Conservation (phyloP, 345 rosid species). For the Eucalyptus dawsonii region DNA sequence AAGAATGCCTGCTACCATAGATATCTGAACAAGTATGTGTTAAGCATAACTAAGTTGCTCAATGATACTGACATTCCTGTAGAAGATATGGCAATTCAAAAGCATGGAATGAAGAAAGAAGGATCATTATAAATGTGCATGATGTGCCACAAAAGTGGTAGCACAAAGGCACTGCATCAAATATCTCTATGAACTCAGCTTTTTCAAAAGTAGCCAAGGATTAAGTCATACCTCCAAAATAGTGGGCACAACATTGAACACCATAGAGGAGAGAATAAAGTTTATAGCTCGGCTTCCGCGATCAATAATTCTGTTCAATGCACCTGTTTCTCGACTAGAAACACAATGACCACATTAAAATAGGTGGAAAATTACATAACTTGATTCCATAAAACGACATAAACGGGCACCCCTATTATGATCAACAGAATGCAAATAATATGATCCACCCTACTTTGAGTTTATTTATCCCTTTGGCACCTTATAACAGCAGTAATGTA, state of each 20-base stretch:
- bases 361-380: neutral
- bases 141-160: neutral
- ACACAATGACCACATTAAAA: slow-evolving; percentile 2
- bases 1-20: slow-evolving; percentile 93
- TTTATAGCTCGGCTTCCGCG: slow-evolving; percentile 99
- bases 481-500: neutral
- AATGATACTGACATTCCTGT: slow-evolving; percentile 1
- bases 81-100: neutral
- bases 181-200: neutral
- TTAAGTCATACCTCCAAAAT: slow-evolving; percentile 63
- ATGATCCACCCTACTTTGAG: neutral
- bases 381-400: neutral
- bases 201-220: neutral
- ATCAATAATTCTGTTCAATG: slow-evolving; percentile 80
- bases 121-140: neutral
- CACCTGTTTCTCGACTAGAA: slow-evolving; percentile 97
- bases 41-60: slow-evolving; percentile 4
- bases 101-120: neutral
- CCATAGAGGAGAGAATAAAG: slow-evolving; percentile 88
- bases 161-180: neutral
- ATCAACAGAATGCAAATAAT: neutral
- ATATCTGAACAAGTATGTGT: slow-evolving; percentile 59
- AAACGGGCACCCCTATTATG: neutral
- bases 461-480: neutral
- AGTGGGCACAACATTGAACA: slow-evolving; percentile 92